A percentile compares a stretch with the other conserved stretches of the same genome.
Conservation (phyloP, 208 protist species). For the Leishmania amazonensis region DNA sequence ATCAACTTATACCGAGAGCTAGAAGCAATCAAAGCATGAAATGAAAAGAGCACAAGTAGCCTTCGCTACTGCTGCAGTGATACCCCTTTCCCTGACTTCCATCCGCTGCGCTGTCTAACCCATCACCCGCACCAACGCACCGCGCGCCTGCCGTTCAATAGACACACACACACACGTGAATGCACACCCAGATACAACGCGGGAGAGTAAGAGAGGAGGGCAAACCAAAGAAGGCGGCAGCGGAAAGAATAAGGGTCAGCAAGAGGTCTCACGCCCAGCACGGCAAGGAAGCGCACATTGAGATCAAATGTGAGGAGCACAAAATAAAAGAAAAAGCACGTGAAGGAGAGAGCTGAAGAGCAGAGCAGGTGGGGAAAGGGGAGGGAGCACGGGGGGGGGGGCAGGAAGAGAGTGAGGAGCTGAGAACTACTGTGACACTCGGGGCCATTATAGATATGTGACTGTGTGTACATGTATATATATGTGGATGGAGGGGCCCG, state of each 20-base stretch:
- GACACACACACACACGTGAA: not conserved
- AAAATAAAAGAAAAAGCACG: not conserved
- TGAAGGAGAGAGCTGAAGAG: not conserved
- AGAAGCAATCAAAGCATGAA: not conserved
- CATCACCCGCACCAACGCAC: not conserved
- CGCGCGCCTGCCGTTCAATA: not conserved
- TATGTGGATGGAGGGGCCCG: not conserved
- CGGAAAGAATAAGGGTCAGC: not conserved
- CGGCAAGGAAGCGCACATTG: not conserved
- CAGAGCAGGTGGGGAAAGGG: not conserved
- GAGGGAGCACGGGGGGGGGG: not conserved
- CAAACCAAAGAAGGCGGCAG: not conserved
- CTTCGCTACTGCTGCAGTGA: not conserved
- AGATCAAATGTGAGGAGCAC: not conserved
- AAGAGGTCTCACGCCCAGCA: not conserved
- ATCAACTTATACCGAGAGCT: not conserved
- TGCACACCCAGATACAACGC: not conserved
- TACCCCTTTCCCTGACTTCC: not conserved
- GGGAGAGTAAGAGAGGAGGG: not conserved
- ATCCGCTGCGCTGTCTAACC: not conserved
- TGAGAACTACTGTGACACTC: not conserved
- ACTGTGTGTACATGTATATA: not conserved
- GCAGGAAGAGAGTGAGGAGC: not conserved
- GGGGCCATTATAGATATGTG: not conserved
- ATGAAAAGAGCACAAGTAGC: no score